Base-by-base conservation (phyloP, 73 alveolate species). In the Paramecium biaurelia region DNA sequence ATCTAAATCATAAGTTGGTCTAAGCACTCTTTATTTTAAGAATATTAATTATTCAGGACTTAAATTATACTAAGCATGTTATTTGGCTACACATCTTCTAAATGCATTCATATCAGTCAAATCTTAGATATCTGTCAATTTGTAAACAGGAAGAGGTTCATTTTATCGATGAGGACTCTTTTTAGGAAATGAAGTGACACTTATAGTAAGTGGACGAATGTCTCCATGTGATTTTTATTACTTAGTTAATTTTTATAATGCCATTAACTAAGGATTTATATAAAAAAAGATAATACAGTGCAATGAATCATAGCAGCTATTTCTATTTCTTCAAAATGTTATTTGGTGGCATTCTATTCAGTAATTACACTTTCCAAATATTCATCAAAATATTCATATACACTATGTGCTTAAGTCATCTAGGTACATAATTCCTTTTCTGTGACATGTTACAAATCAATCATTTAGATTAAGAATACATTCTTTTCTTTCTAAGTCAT, bases 371-470 rank as follows among this genome's bases (percentile, higher is more conserved):
- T 72, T 35, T 72, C 86, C 32, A 72, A n/a, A 72, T 72, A 32
- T 72, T 72, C 86, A 35, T 32, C 56, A 20, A 72, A 72, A 34
- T 72, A 72, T 72, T 72, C 86, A 20, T 72, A 72, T 12, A 72
- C 63, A 72, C 86, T 72, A 72, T 72, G 58, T 5, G 86, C 86
- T 72, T 72, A 72, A 12, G 86, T 72, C 58, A 72, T 34, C 24
- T 72, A 42, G 58, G 86, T 72, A 37, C 86, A 72, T 72, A 72
- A 72, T 72, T 72, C 86, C 18, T 38, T 34, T 72, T 72, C 86
- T 14, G 86, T 72, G 35, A 35, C 58, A 72, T 72, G 86, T 72
- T 72, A 72, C 10, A 72, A 38, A 72, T 72, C 86, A 1, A 72
- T 35, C 86, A 72, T 72, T 34, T 26, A 63, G 21, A 63, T 72